Conservation (phyloP, 2,329 filamentous ascomycete species). For the Grosmannia clavigera region DNA sequence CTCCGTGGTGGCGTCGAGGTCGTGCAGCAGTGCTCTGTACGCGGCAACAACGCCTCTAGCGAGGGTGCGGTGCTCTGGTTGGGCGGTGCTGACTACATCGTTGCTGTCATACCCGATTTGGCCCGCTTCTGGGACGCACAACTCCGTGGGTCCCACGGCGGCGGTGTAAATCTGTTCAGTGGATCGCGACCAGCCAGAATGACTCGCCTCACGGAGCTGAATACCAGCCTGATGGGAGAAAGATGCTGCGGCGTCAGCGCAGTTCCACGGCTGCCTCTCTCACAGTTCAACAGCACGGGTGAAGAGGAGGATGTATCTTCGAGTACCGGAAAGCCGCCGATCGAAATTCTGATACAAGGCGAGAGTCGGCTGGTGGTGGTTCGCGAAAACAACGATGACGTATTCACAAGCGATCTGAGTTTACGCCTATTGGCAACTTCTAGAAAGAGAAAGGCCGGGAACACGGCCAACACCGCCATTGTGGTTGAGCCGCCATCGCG, state of each 20-base stretch:
- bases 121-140: slow-evolving; percentile 49
- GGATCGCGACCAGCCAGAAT: slow-evolving; percentile 42
- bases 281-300: slow-evolving; percentile 9
- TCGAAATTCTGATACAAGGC: slow-evolving; percentile 42
- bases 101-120: slow-evolving; percentile 43
- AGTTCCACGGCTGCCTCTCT: slow-evolving; percentile 23
- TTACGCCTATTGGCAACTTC: slow-evolving; percentile 19
- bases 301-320: slow-evolving; percentile 11
- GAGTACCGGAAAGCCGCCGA: slow-evolving; percentile 22
- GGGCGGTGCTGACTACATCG: slow-evolving; percentile 38
- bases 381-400: slow-evolving; percentile 33
- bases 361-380: slow-evolving; percentile 44
- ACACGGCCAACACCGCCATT: slow-evolving; percentile 34
- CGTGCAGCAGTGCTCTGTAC: slow-evolving; percentile 27
- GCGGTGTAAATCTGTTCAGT: slow-evolving; percentile 42
- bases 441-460: slow-evolving; percentile 26
- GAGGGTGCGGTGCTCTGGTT: slow-evolving; percentile 47
- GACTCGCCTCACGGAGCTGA: slow-evolving; percentile 40
- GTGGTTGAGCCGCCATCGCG: slow-evolving; percentile 38
- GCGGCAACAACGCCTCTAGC: slow-evolving; percentile 31
- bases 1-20: slow-evolving; percentile 42
- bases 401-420: slow-evolving; percentile 12
- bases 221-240: slow-evolving; percentile 43
- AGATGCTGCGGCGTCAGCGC: slow-evolving; percentile 39
- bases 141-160: slow-evolving; percentile 35